phyloP scores from a whole-genome alignment of 306 rosid genomes.

The Sophora flavescens region DNA sequence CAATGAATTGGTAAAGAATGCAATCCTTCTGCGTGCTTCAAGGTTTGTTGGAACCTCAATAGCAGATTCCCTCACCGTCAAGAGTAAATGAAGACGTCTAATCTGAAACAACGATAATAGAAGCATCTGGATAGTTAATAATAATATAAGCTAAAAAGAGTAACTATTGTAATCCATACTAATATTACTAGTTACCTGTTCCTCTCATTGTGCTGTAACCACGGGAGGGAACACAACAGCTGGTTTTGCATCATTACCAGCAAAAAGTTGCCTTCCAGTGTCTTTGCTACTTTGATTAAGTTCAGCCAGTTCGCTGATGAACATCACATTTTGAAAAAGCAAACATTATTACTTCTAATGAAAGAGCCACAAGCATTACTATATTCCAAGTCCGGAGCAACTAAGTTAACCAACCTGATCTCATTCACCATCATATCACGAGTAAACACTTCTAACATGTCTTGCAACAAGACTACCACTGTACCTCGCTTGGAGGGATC shows the following conservation, averaged over 20 bases:
- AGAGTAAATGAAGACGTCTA: constrained; percentile 77
- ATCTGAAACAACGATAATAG: constrained; percentile 64
- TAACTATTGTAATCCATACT: background rate
- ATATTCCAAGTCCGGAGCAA: constrained; percentile 29
- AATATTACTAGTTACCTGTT: constrained; percentile 65
- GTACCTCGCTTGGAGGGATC: constrained; percentile 67
- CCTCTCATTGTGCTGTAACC: constrained; percentile 95
- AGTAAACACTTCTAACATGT: constrained; percentile 96
- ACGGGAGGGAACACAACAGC: constrained; percentile 81
- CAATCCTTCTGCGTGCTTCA: constrained; percentile 96
- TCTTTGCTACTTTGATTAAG: constrained; percentile 85
- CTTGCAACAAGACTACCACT: constrained; percentile 89
- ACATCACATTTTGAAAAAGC: constrained; percentile 42
- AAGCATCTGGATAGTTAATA: constrained; percentile 36
- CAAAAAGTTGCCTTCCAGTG: constrained; percentile 91
- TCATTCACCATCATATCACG: constrained; percentile 97
- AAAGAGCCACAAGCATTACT: background rate
- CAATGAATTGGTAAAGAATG: constrained; percentile 91
- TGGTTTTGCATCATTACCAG: constrained; percentile 85
- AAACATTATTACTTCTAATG: constrained; percentile 26
- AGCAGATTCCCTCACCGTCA: constrained; percentile 93
- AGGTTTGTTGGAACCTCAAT: constrained; percentile 89
- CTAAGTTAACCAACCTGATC: constrained; percentile 68
- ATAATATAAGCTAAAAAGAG: constrained; percentile 22
- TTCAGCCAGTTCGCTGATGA: constrained; percentile 82